Evolutionary conservation across 352 stramenopile genomes (phyloP).

Genomic region (Globisporangium emineosum): DNA sequence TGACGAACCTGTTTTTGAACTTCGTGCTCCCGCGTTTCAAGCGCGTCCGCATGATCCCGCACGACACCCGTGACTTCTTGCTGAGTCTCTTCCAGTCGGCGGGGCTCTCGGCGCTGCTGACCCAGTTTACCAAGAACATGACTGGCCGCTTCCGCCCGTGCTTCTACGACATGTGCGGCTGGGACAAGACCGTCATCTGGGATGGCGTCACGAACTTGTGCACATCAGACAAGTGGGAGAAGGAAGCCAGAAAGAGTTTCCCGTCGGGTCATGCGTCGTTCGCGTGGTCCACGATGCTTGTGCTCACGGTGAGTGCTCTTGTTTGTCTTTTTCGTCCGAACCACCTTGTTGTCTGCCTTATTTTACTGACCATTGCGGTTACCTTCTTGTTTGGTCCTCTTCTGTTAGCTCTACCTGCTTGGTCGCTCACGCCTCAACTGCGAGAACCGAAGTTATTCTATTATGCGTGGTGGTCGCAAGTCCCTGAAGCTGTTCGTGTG

Average conservation of each 20-base stretch:
- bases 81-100: constrained; percentile 54
- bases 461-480: constrained; percentile 49
- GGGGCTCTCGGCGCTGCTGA: constrained; percentile 50
- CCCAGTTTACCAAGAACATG: constrained; percentile 71
- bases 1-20: constrained; percentile 54
- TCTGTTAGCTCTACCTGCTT: constrained; percentile 59
- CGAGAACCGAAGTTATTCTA: constrained; percentile 43
- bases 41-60: constrained; percentile 42
- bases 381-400: constrained; percentile 6
- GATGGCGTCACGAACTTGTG: constrained; percentile 66
- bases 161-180: constrained; percentile 78
- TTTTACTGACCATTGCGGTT: neutral
- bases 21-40: constrained; percentile 48
- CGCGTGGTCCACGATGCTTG: constrained; percentile 67
- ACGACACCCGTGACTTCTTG: constrained; percentile 75
- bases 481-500: constrained; percentile 68
- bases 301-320: constrained; percentile 45
- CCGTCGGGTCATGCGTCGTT: constrained; percentile 76
- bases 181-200: constrained; percentile 62
- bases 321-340: neutral
- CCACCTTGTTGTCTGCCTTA: neutral
- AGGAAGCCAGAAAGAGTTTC: constrained; percentile 69
- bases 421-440: constrained; percentile 60
- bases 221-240: constrained; percentile 37
- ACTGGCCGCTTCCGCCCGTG: constrained; percentile 65